Evolutionary conservation across 2,329 filamentous ascomycete genomes (phyloP).

Genomic region (Beauveria australis): DNA sequence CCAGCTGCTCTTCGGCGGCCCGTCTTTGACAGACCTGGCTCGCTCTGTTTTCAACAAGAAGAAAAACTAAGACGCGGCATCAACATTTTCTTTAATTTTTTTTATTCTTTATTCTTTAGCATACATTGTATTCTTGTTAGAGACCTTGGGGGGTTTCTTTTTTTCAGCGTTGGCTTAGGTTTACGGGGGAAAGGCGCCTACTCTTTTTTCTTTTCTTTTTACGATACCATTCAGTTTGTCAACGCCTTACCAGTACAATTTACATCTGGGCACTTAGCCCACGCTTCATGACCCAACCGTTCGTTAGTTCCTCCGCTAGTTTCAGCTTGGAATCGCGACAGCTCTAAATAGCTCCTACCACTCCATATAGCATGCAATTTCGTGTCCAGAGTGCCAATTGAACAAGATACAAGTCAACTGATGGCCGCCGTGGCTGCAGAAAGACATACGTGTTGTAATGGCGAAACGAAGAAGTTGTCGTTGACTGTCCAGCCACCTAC

Average conservation of each 20-base stretch:
- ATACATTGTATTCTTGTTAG: not conserved
- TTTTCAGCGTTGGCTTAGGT: not conserved
- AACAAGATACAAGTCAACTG: no score
- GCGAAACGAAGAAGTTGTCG: no score
- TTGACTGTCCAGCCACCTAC: no score
- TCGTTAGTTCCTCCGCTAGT: no score
- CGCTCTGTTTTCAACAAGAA: slow-evolving; percentile 31
- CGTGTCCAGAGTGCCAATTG: no score
- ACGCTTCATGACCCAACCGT: not conserved
- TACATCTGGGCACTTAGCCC: not conserved
- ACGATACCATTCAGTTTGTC: slow-evolving; percentile 1
- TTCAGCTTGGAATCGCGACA: no score
- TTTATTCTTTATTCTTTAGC: not conserved
- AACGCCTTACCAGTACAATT: not conserved
- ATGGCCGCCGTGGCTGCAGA: no score
- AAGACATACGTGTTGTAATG: no score
- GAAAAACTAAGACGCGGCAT: not conserved
- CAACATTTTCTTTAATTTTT: not conserved
- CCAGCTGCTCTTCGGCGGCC: slow-evolving; percentile 44
- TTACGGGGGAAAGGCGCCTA: not conserved
- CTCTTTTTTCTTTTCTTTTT: not conserved
- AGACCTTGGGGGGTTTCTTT: not conserved
- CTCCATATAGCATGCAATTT: no score
- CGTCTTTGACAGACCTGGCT: slow-evolving; percentile 35
- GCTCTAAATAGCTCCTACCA: no score